A percentile compares a stretch with the other conserved stretches of the same genome.
These are phyloP conservation scores for Mucor saturninus DNA, from an alignment of 371 early-diverging fungal species.

Conservation along the genomic window DNA sequence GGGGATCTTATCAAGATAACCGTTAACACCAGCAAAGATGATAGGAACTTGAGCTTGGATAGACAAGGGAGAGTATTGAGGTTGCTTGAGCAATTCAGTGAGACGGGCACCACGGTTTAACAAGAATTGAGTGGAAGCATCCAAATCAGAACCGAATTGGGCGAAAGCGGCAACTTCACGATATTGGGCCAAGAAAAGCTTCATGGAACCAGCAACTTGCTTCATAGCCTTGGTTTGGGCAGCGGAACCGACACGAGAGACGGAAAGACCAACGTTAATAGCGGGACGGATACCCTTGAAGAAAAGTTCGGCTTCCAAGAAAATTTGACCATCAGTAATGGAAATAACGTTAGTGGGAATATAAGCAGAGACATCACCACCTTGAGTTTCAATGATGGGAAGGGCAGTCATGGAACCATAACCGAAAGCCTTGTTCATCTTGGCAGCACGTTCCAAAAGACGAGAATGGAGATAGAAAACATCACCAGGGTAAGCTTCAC, in stretches of 20 bases:
- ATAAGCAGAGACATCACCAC: constrained; percentile 98
- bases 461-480: constrained; percentile 98
- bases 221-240: constrained; percentile 99
- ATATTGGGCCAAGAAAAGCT: constrained; percentile 97
- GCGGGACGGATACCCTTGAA: constrained; percentile 98
- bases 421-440: constrained; percentile 93
- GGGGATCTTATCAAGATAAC: constrained; percentile 96
- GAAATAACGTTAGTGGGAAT: constrained; percentile 99
- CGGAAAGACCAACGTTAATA: constrained; percentile 98
- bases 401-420: constrained; percentile 95
- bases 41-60: constrained; percentile 94
- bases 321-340: constrained; percentile 91
- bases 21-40: constrained; percentile 95
- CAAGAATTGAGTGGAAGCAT: constrained; percentile 97
- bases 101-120: constrained; percentile 98
- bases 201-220: constrained; percentile 97
- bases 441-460: constrained; percentile 96
- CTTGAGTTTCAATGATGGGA: constrained; percentile 97
- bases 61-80: constrained; percentile 91
- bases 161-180: constrained; percentile 99
- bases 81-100: constrained; percentile 95
- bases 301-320: constrained; percentile 98
- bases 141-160: constrained; percentile 98
- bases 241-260: constrained; percentile 97
- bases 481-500: constrained; percentile 98